Evolutionary conservation across 2,329 filamentous ascomycete genomes (phyloP).

Genomic region (Verticillium nonalfalfae): DNA sequence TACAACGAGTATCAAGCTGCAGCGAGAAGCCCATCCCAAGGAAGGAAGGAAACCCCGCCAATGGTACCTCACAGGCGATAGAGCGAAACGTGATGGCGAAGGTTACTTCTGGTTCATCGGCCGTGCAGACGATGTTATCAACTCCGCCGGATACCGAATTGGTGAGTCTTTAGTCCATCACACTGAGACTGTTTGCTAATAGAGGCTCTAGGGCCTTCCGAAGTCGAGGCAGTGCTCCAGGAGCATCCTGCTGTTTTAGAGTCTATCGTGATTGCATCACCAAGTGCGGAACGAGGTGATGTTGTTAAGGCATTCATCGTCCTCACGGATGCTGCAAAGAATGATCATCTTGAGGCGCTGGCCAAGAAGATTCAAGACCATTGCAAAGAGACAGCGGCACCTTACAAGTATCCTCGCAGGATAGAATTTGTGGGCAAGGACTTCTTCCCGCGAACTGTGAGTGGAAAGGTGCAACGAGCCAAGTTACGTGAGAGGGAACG

Average conservation of each 20-base stretch:
- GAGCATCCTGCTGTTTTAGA: background rate
- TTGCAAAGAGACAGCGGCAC: background rate
- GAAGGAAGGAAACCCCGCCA: background rate
- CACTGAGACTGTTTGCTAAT: background rate
- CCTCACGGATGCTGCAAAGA: background rate
- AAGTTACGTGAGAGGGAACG: background rate
- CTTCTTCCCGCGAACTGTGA: background rate
- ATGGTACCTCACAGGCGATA: background rate
- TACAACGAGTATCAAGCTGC: background rate
- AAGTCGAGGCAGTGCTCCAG: background rate
- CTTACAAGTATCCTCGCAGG: background rate
- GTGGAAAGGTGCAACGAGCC: background rate
- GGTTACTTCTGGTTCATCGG: slow-evolving; percentile 2
- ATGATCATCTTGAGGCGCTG: background rate
- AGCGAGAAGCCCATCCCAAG: background rate
- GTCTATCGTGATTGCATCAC: background rate
- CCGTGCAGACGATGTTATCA: background rate
- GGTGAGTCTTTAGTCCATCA: background rate
- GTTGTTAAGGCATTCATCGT: slow-evolving; percentile 1
- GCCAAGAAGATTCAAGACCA: background rate
- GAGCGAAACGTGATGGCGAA: background rate
- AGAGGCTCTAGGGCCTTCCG: background rate
- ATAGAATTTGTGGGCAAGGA: background rate
- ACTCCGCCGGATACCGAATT: background rate
- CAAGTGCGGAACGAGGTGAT: background rate